A percentile compares a stretch with the other conserved stretches of the same genome.
These are phyloP conservation scores for Fraxinus baroniana DNA, from an alignment of 305 asterid genomes.

Conservation along the genomic window DNA sequence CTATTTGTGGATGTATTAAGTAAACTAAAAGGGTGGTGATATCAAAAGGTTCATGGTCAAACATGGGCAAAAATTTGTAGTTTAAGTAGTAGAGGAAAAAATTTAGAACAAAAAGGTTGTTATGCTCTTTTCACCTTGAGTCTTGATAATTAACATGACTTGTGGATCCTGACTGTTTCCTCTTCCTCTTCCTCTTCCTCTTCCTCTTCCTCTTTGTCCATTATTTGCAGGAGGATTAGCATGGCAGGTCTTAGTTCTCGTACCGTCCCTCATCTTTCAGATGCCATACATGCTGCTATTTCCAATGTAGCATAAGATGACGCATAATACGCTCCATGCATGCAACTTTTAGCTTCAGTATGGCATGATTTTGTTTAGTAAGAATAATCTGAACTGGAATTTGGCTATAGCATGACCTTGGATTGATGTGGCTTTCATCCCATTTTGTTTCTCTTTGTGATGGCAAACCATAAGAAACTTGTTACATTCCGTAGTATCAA, in stretches of 20 bases:
- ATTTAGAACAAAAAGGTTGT: background rate
- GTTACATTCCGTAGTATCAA: background rate
- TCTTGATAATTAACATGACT: background rate
- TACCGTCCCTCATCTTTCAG: conserved; percentile 72
- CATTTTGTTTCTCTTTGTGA: background rate
- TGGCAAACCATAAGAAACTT: background rate
- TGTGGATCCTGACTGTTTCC: background rate
- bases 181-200: no score
- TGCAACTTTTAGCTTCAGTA: background rate
- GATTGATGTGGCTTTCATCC: background rate
- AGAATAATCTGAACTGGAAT: conserved; percentile 21
- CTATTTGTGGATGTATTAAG: background rate
- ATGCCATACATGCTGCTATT: conserved; percentile 80
- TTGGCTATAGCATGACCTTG: background rate
- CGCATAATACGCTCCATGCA: background rate
- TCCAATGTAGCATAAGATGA: conserved; percentile 35
- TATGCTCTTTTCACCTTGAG: background rate
- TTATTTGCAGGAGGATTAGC: conserved; percentile 68
- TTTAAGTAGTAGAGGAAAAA: background rate
- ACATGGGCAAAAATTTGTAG: background rate
- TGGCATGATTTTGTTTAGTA: conserved; percentile 7
- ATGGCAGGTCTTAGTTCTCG: conserved; percentile 84
- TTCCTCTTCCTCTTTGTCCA: no score
- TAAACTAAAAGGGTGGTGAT: background rate
- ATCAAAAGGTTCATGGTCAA: background rate